Base-by-base conservation (phyloP, 495 filamentous ascomycete genomes). In the Echria macrotheca region DNA sequence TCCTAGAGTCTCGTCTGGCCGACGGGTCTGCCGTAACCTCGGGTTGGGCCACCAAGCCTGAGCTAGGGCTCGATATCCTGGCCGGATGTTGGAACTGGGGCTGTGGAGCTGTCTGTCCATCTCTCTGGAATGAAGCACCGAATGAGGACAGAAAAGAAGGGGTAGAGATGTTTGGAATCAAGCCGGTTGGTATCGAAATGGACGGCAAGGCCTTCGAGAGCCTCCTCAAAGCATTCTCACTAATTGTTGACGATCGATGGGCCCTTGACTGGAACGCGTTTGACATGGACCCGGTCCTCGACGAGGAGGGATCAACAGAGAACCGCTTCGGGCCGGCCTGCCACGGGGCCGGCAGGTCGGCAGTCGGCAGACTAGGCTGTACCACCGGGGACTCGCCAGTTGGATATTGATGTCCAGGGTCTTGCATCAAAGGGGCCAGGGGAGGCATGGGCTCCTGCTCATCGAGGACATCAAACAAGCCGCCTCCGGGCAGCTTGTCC, bases 401-500 rank as follows among this genome's bases (percentile, higher is more conserved):
- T n/a, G n/a, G n/a, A n/a, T n/a, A n/a, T n/a, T n/a, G n/a, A n/a
- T n/a, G n/a, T n/a, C 25, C 43, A 19, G 43, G 15, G 43, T 29
- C 12, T 9, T 33, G 17, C 15, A 17, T 7, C 21, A 15, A 6
- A 17, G 15, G 11, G 24, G 21, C 33, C 21, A 26, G 23, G 35
- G 35, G 32, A 33, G 15, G 23, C 14, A 6, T 35, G 0, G 19
- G 26, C 0, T 26, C 37, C 1, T 36, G 49, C 18, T 45, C 49
- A 7, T 58, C 63, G 18, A 55, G 47, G 24, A 52, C 58, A 3
- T 75, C 74, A 47, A 87, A 84, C 19, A 74, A 64, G 11, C 70
- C 75, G 36, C 76, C 80, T 0, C 64, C 77, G 11, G 77, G 71
- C 17, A 74, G 47, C 15, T 68, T 58, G 40, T 86, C 81, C 69